Conservation (phyloP, 495 filamentous ascomycete genomes). For the Neurospora discreta region DNA sequence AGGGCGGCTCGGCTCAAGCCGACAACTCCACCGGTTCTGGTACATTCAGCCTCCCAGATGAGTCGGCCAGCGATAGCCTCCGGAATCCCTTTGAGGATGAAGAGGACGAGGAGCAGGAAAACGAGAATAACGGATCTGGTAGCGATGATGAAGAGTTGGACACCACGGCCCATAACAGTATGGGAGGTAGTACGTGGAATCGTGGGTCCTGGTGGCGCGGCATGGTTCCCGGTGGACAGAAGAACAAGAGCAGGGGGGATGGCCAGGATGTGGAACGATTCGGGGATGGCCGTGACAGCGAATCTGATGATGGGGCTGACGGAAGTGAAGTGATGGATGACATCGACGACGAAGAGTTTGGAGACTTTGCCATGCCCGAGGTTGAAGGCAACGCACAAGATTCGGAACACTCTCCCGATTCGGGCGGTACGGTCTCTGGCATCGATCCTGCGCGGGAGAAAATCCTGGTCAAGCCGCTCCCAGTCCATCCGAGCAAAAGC, state of each 20-base stretch:
- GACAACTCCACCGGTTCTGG: constrained; percentile 16
- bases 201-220: constrained; percentile 37
- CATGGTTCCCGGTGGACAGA: constrained; percentile 21
- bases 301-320: constrained; percentile 18
- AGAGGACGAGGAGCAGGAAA: constrained; percentile 36
- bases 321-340: constrained; percentile 30
- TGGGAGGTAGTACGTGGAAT: constrained; percentile 18
- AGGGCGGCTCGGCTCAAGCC: constrained; percentile 10
- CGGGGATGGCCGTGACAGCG: constrained; percentile 36
- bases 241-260: constrained; percentile 1
- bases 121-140: constrained; percentile 19
- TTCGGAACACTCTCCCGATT: constrained; percentile 1
- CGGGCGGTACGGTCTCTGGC: constrained; percentile 18
- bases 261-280: constrained; percentile 25
- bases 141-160: constrained; percentile 25
- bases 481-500: constrained; percentile 31
- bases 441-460: constrained; percentile 24
- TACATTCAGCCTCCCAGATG: constrained; percentile 12
- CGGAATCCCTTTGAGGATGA: constrained; percentile 40
- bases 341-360: constrained; percentile 40
- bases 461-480: constrained; percentile 33
- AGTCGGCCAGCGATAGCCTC: constrained; percentile 15
- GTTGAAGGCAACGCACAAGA: constrained; percentile 15
- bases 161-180: constrained; percentile 11
- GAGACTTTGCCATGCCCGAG: constrained; percentile 43